Evolutionary conservation across 176 grass and related monocot species (phyloP).

Genomic region (Ampelocalamus luodianensis): DNA sequence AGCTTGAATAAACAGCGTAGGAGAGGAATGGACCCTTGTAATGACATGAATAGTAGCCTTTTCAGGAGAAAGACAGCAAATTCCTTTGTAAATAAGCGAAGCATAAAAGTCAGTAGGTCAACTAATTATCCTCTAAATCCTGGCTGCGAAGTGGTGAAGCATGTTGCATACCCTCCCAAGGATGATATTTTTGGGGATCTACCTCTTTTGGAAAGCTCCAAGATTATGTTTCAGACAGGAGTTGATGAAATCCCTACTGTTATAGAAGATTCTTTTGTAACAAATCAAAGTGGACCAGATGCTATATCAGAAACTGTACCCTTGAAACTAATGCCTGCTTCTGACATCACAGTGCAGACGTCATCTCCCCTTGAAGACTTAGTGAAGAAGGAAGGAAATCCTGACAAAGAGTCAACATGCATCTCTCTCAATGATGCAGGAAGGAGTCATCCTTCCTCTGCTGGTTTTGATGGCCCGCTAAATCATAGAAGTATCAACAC

Average conservation of each 20-base stretch:
- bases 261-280: conserved; percentile 51
- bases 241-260: conserved; percentile 59
- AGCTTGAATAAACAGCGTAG: conserved; percentile 35
- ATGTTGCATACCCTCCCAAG: conserved; percentile 44
- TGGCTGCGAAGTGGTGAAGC: conserved; percentile 41
- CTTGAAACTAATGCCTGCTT: conserved; percentile 40
- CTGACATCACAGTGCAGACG: conserved; percentile 27
- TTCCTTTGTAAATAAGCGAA: conserved; percentile 42
- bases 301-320: conserved; percentile 44
- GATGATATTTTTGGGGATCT: conserved; percentile 68
- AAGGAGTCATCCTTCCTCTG: conserved; percentile 23
- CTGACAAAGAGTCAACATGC: conserved; percentile 20
- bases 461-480: neutral
- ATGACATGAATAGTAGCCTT: conserved; percentile 22
- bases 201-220: conserved; percentile 63
- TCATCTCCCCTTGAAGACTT: conserved; percentile 35
- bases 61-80: conserved; percentile 28
- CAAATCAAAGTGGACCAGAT: conserved; percentile 46
- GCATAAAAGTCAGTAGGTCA: conserved; percentile 16
- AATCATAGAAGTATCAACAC: conserved; percentile 24
- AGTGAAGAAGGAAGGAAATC: conserved; percentile 31
- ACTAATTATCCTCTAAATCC: conserved; percentile 35
- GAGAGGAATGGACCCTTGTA: conserved; percentile 23
- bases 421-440: conserved; percentile 9
- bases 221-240: conserved; percentile 52